Evolutionary conservation across 768 basidiomycete species (phyloP).

Genomic region (Rossbeevera mucosa): DNA sequence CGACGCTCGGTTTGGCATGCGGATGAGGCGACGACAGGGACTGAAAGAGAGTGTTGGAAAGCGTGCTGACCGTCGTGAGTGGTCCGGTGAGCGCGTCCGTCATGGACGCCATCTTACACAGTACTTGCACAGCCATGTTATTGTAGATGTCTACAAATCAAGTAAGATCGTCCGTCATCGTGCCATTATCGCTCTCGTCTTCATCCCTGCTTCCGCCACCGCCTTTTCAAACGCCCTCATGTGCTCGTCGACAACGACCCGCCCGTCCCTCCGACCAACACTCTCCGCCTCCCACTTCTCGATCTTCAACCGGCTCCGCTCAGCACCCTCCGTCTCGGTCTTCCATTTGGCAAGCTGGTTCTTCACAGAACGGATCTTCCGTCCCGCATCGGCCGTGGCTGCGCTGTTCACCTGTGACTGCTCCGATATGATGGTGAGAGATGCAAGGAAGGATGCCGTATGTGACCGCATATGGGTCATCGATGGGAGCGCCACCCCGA

Average conservation of each 20-base stretch:
- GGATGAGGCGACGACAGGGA: conserved; percentile 64
- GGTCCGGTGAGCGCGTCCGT: conserved; percentile 59
- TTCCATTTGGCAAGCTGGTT: conserved; percentile 80
- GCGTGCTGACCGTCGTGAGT: conserved; percentile 53
- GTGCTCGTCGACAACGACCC: conserved; percentile 73
- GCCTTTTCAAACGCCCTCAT: conserved; percentile 70
- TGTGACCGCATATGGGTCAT: conserved; percentile 67
- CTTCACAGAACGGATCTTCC: conserved; percentile 81
- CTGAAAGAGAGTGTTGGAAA: conserved; percentile 67
- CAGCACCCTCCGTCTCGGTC: conserved; percentile 80
- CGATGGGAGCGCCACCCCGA: conserved; percentile 47
- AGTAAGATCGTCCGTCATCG: conserved; percentile 38
- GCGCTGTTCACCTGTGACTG: conserved; percentile 87
- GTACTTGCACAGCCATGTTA: not conserved
- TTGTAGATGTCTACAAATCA: conserved; percentile 22
- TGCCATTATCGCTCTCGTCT: conserved; percentile 81
- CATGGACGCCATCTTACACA: conserved; percentile 38
- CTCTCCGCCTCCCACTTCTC: conserved; percentile 76
- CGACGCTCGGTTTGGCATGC: conserved; percentile 20
- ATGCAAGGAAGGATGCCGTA: conserved; percentile 70
- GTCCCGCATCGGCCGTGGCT: conserved; percentile 77
- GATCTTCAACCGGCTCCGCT: conserved; percentile 68
- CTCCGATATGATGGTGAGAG: conserved; percentile 75
- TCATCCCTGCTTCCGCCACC: conserved; percentile 64
- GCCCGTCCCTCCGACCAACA: conserved; percentile 46